phyloP scores from a whole-genome alignment of 345 rosid genomes.

The Arabis alpina region DNA sequence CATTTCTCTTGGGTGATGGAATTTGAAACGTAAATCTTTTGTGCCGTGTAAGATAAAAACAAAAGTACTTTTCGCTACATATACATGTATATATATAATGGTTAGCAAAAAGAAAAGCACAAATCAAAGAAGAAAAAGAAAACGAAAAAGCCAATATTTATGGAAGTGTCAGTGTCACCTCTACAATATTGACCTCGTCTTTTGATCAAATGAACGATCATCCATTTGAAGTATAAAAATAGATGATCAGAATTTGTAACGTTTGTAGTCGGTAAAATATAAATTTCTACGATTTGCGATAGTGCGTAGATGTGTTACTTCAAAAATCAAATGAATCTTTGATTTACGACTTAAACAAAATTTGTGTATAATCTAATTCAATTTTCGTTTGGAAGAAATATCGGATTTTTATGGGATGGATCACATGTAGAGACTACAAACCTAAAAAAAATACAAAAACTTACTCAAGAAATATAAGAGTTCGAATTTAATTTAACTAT shows the following conservation, averaged over 20 bases:
- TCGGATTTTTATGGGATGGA: too few relatives aligned
- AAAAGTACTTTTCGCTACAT: not conserved
- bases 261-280: slow-evolving; percentile 7
- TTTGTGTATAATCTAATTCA: too few relatives aligned
- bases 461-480: too few relatives aligned
- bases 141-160: slow-evolving; percentile 25
- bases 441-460: too few relatives aligned
- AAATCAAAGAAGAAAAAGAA: not conserved
- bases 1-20: not conserved
- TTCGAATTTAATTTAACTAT: too few relatives aligned
- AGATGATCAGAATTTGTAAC: not conserved
- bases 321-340: too few relatives aligned
- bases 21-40: not conserved
- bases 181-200: not conserved
- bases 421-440: too few relatives aligned
- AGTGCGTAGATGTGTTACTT: not conserved
- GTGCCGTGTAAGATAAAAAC: slow-evolving; percentile 7
- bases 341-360: too few relatives aligned
- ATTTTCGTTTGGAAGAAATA: too few relatives aligned
- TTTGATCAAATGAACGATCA: not conserved
- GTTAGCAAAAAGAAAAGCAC: not conserved
- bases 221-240: not conserved
- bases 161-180: slow-evolving; percentile 34
- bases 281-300: not conserved
- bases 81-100: not conserved